phyloP scores from a whole-genome alignment of 257 asterid genomes.

The Ajuga chamaepitys region DNA sequence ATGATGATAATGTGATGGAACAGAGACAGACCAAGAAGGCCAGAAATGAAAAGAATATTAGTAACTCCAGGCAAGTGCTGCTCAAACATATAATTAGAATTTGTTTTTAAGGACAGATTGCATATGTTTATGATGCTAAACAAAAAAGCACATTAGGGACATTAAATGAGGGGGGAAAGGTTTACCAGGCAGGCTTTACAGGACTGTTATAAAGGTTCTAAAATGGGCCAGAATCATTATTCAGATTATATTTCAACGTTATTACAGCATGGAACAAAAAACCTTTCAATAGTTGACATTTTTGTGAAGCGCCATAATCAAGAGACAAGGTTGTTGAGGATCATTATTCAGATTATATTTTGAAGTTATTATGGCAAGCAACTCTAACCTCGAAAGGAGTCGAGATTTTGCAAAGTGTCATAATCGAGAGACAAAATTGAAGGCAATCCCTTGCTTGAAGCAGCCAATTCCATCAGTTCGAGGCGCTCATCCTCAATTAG shows the following conservation, averaged over 20 bases:
- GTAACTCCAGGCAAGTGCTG: neutral
- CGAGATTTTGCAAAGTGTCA: conserved; percentile 85
- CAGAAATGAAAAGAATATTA: neutral
- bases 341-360: conserved; percentile 1
- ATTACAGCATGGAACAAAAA: conserved; percentile 19
- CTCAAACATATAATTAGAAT: neutral
- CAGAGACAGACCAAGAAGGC: too few species aligned
- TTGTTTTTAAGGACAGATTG: neutral
- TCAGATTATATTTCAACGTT: neutral
- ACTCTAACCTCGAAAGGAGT: conserved; percentile 67
- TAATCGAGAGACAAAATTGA: conserved; percentile 83
- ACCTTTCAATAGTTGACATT: conserved; percentile 68
- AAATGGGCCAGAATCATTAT: neutral
- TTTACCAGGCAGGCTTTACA: neutral
- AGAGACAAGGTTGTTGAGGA: conserved; percentile 45
- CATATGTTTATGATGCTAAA: conserved; percentile 2
- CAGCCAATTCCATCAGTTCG: conserved; percentile 96
- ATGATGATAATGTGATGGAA: too few species aligned
- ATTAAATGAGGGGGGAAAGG: neutral
- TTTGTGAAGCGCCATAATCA: conserved; percentile 59
- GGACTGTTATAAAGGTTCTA: neutral
- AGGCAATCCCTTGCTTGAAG: conserved; percentile 76
- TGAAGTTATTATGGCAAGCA: conserved; percentile 3
- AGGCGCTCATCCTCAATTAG: conserved; percentile 97
- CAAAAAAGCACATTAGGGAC: neutral